phyloP scores from a whole-genome alignment of 2,329 filamentous ascomycete species.

The Phyllosticta capitalensis region DNA sequence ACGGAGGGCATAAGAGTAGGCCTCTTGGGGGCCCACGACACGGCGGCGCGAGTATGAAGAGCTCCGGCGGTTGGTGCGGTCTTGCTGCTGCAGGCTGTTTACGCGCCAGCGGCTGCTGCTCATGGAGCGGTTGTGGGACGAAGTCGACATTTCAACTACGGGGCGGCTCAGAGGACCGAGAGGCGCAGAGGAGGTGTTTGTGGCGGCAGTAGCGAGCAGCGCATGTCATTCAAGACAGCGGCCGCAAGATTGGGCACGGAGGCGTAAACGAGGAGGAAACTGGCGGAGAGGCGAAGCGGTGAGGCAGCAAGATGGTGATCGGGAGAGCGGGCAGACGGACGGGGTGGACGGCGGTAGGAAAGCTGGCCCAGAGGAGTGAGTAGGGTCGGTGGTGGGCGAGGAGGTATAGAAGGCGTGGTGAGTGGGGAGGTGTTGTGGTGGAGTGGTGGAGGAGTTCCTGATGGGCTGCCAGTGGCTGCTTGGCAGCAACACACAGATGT shows the following conservation, averaged over 20 bases:
- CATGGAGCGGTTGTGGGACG: slow-evolving; percentile 10
- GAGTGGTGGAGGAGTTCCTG: no score
- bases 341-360: not conserved
- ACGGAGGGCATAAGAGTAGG: slow-evolving; percentile 83
- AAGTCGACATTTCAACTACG: slow-evolving; percentile 7
- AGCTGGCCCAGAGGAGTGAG: not conserved
- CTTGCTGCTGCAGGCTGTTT: slow-evolving; percentile 34
- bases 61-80: slow-evolving; percentile 29
- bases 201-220: not conserved
- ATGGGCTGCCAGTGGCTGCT: not conserved
- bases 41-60: slow-evolving; percentile 28
- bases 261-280: slow-evolving; percentile 1
- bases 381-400: not conserved
- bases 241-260: slow-evolving; percentile 5
- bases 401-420: not conserved
- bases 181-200: not conserved
- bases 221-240: slow-evolving; percentile 10
- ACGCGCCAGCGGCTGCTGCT: slow-evolving; percentile 27
- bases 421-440: not conserved
- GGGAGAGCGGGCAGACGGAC: not conserved
- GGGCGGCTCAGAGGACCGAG: not conserved
- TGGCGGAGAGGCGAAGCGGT: slow-evolving; percentile 4
- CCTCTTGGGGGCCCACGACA: slow-evolving; percentile 55
- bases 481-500: not conserved
- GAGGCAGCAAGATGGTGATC: slow-evolving; percentile 1